Conservation (phyloP, 805 yeast genomes). For the Cyberlindnera maritima region DNA sequence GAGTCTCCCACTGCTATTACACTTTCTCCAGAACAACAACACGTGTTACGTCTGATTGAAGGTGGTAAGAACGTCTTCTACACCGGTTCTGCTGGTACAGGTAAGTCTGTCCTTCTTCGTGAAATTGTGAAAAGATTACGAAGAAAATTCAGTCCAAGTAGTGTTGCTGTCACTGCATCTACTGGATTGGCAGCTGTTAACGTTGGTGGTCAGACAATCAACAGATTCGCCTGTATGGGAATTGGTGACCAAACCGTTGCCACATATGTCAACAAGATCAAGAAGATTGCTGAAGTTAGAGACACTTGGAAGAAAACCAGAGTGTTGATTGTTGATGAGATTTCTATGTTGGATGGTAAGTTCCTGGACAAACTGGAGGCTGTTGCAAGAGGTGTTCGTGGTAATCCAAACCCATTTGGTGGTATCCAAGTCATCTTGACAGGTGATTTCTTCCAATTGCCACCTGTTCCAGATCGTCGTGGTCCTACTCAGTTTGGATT, state of each 20-base stretch:
- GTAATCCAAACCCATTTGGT: conserved; percentile 73
- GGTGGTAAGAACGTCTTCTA: conserved; percentile 57
- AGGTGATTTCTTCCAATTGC: conserved; percentile 96
- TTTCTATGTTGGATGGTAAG: conserved; percentile 87
- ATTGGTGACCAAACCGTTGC: conserved; percentile 51
- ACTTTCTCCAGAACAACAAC: conserved; percentile 46
- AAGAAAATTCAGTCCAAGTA: conserved; percentile 36
- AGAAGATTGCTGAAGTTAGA: conserved; percentile 39
- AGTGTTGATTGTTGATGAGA: conserved; percentile 85
- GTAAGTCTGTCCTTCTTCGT: conserved; percentile 69
- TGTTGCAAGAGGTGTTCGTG: conserved; percentile 55
- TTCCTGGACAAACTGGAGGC: conserved; percentile 72
- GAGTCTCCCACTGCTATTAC: not conserved
- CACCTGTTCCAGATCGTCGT: conserved; percentile 64
- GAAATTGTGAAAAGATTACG: conserved; percentile 58
- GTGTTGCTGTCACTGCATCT: conserved; percentile 88
- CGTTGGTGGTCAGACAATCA: conserved; percentile 87
- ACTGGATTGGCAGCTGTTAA: conserved; percentile 96
- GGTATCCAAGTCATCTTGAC: conserved; percentile 87
- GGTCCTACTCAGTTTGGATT: conserved; percentile 60
- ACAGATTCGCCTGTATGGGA: conserved; percentile 84
- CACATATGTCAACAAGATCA: conserved; percentile 39
- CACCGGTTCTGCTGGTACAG: conserved; percentile 88
- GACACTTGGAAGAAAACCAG: conserved; percentile 64
- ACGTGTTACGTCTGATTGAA: conserved; percentile 51